Percentiles rank a stretch among this genome's conserved stretches.
These are phyloP conservation scores for Daedalea quercina DNA, from an alignment of 768 basidiomycete genomes.

Conservation along the genomic window DNA sequence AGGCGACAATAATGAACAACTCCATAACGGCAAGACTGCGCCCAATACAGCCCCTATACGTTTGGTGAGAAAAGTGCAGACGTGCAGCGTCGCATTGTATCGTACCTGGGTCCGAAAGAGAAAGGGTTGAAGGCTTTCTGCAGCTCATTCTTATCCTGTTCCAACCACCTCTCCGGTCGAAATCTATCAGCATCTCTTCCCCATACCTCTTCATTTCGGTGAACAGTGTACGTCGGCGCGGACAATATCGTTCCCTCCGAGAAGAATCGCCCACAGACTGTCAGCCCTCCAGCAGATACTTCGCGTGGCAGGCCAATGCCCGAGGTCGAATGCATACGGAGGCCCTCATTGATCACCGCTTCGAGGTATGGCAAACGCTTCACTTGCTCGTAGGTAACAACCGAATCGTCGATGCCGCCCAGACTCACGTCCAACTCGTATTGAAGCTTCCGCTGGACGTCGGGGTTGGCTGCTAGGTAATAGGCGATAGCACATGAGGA, in stretches of 20 bases:
- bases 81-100: not conserved
- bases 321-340: conserved; percentile 22
- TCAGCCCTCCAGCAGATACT: conserved; percentile 18
- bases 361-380: conserved; percentile 15
- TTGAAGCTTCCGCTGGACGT: conserved; percentile 4
- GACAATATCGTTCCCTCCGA: conserved; percentile 17
- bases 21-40: not conserved
- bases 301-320: conserved; percentile 22
- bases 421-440: conserved; percentile 3
- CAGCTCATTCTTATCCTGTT: conserved; percentile 8
- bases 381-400: not conserved
- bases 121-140: conserved; percentile 9
- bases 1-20: conserved; percentile 60
- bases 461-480: not conserved
- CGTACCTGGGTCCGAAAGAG: conserved; percentile 6
- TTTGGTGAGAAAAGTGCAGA: no score
- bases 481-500: not conserved
- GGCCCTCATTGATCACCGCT: conserved; percentile 24
- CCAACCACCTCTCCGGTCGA: conserved; percentile 24
- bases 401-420: not conserved
- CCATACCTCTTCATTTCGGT: conserved; percentile 20
- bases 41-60: not conserved
- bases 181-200: conserved; percentile 23
- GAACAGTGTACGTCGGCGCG: conserved; percentile 21
- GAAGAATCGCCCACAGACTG: conserved; percentile 14